A percentile compares a stretch with the other conserved stretches of the same genome.
phyloP scores from a whole-genome alignment of 768 basidiomycete genomes.

The Agrocybe chaxingu region DNA sequence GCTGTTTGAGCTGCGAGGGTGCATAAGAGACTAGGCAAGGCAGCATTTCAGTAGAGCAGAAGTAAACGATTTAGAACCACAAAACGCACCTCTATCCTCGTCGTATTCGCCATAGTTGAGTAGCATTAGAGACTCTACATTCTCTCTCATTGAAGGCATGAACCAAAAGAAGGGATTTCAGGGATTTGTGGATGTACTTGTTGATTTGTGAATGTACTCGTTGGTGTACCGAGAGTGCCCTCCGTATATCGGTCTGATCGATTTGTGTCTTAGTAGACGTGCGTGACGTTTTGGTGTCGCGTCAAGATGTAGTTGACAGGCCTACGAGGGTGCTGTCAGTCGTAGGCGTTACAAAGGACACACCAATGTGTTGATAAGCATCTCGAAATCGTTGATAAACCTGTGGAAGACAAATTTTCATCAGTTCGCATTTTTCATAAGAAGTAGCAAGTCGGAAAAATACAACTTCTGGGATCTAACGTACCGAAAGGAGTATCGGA shows the following conservation, averaged over 20 bases:
- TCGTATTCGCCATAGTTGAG: conserved; percentile 12
- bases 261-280: too few species aligned
- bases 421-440: too few species aligned
- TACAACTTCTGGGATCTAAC: neutral
- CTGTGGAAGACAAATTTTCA: too few species aligned
- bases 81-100: conserved; percentile 1
- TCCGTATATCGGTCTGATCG: too few species aligned
- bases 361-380: too few species aligned
- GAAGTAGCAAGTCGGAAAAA: conserved; percentile 1
- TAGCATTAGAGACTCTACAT: conserved; percentile 15
- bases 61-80: neutral
- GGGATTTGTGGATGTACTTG: neutral
- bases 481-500: neutral
- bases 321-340: too few species aligned
- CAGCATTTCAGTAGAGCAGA: neutral
- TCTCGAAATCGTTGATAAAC: too few species aligned
- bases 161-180: neutral
- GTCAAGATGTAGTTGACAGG: too few species aligned
- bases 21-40: neutral
- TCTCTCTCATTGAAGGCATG: conserved; percentile 6
- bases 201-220: neutral
- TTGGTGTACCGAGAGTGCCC: too few species aligned
- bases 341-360: too few species aligned
- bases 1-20: neutral
- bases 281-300: too few species aligned